Base-by-base conservation (phyloP, 768 basidiomycete species). In the Boletellus ananas region DNA sequence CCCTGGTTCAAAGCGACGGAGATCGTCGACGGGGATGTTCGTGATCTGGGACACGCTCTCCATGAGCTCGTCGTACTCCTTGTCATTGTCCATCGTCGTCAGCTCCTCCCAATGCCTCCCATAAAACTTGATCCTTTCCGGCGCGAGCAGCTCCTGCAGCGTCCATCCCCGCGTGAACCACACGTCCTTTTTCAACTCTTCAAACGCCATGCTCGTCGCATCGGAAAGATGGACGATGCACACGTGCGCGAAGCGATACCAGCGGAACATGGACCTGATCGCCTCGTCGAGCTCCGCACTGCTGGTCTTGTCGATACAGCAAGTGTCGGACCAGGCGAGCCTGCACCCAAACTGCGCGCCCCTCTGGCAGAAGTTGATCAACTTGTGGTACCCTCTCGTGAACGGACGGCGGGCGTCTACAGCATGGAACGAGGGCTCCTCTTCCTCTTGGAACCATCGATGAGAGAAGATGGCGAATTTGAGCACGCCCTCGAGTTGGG, bases 221-320 rank as follows among this genome's bases (percentile, higher is more conserved):
- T 46, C 45, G 4, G 60, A 34, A 7, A 58, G 53, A 27, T 55
- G 53, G 1, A 59, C 47, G 27, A 59, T 46, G 47, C 57, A 58
- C 4, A 58, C 25, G 20, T 47, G 36, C 13, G 57, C 51, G 6
- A 40, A 37, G 6, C 45, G 51, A 34, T 58, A 58, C 57, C 56
- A 58, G 14, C 56, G 51, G 29, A 54, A 58, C 57, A 58, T 58
- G 2, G 57, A 58, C 34, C 56, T 45, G 31, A 58, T 54, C 3
- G 56, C 51, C 11, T 58, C 57, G 34, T 58, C 56, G 13, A 58
- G 56, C 11, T 53, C 56, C 17, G 50, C 50, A 9, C 55, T 58
- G 27, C 55, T 57, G 5, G 35, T 38, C n/a, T 57, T 57, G 13
- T 57, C 40, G 21, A 57, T 57, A 5, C 55, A 57, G 6, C 50